Percentiles rank a stretch among this genome's conserved stretches.
phyloP scores from a whole-genome alignment of 129 eudicot species.

The Chrysanthemum seticuspe region DNA sequence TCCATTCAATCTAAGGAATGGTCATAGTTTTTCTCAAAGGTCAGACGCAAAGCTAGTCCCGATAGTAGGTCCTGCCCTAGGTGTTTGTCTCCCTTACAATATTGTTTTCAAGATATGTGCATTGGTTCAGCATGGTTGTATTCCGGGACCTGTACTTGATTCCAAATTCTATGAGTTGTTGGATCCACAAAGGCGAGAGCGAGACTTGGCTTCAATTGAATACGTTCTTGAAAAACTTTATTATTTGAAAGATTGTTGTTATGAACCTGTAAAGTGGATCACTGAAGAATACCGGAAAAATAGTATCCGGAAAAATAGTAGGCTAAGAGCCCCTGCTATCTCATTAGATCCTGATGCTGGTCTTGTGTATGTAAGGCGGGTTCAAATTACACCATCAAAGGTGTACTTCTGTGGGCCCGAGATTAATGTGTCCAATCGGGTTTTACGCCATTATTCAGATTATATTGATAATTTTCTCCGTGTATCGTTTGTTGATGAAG shows the following conservation, averaged over 20 bases:
- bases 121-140: conserved; percentile 81
- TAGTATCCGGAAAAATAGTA: conserved; percentile 29
- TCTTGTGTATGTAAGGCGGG: conserved; percentile 72
- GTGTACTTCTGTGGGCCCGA: conserved; percentile 87
- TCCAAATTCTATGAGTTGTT: conserved; percentile 46
- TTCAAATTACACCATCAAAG: conserved; percentile 75
- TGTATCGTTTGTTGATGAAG: conserved; percentile 82
- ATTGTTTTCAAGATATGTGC: conserved; percentile 57
- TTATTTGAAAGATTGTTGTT: conserved; percentile 61
- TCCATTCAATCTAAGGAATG: conserved; percentile 39
- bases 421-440: conserved; percentile 75
- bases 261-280: conserved; percentile 74
- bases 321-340: conserved; percentile 45
- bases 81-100: conserved; percentile 46
- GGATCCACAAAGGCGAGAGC: conserved; percentile 48
- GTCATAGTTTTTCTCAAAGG: conserved; percentile 47
- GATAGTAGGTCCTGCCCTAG: conserved; percentile 49
- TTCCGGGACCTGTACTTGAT: conserved; percentile 73
- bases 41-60: conserved; percentile 52
- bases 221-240: conserved; percentile 63
- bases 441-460: conserved; percentile 47
- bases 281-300: conserved; percentile 44
- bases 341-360: conserved; percentile 61
- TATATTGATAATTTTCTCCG: conserved; percentile 75
- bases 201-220: conserved; percentile 40